A percentile compares a stretch with the other conserved stretches of the same genome.
Evolutionary conservation across 2,329 filamentous ascomycete species (phyloP).

Genomic region (Aspergillus piperis): DNA sequence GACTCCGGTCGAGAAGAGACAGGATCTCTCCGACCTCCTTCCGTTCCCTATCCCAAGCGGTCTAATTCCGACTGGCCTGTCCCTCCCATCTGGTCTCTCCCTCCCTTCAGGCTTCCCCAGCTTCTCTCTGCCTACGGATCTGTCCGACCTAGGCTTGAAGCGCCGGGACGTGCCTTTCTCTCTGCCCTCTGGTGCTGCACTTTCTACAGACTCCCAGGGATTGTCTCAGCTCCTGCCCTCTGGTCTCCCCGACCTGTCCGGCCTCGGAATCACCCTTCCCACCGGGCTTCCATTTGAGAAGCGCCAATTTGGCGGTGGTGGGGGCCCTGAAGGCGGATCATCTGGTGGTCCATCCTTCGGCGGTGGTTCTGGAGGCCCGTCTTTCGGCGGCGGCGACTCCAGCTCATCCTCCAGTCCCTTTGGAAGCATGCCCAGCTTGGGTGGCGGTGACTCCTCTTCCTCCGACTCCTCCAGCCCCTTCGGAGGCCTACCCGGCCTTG

Average conservation of each 20-base stretch:
- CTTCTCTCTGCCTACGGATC: not conserved
- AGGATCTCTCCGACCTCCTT: constrained; percentile 3
- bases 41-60: not conserved
- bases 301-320: not conserved
- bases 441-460: not conserved
- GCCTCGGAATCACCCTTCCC: constrained; percentile 1
- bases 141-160: not conserved
- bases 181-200: not conserved
- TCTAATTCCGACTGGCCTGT: not conserved
- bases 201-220: not conserved
- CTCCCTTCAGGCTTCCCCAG: not conserved
- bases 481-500: not conserved
- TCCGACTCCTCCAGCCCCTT: not conserved
- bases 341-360: not conserved
- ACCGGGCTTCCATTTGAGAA: not conserved
- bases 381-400: not conserved
- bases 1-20: constrained; percentile 8
- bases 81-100: constrained; percentile 6
- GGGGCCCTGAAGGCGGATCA: too few species aligned
- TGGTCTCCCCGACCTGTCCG: not conserved
- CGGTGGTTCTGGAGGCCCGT: not conserved
- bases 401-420: not conserved
- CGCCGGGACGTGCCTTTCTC: not conserved
- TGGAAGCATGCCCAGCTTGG: not conserved
- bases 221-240: constrained; percentile 4